Conservation (phyloP, 2,329 filamentous ascomycete species). For the Pyrenochaeta sp. region DNA sequence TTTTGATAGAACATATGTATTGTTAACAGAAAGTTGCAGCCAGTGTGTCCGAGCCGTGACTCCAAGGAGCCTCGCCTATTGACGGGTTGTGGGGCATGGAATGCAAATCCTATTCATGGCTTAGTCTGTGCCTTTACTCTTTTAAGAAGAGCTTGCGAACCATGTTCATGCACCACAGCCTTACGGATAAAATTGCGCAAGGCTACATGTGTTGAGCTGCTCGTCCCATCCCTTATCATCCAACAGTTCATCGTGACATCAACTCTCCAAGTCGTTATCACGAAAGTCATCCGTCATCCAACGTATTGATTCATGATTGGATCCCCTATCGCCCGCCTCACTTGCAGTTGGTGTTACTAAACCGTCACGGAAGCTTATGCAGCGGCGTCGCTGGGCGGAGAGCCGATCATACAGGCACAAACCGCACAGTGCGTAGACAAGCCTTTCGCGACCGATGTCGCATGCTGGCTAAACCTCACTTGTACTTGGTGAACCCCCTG, state of each 20-base stretch:
- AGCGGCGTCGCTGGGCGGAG: slow-evolving; percentile 19
- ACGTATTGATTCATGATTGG: not conserved
- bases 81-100: not conserved
- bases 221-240: not conserved
- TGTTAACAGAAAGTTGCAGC: not conserved
- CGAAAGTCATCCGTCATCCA: too few relatives aligned
- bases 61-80: not conserved
- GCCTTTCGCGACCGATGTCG: slow-evolving; percentile 12
- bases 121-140: not conserved
- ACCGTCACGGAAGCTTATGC: slow-evolving; percentile 13
- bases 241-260: not conserved
- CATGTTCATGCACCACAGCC: not conserved
- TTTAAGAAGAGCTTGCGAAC: not conserved
- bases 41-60: not conserved
- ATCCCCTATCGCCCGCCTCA: not conserved
- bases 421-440: slow-evolving; percentile 13
- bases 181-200: not conserved
- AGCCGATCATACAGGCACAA: slow-evolving; percentile 27
- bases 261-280: slow-evolving; percentile 12
- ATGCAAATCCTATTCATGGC: not conserved
- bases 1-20: slow-evolving; percentile 6
- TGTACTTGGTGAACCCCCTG: slow-evolving; percentile 12
- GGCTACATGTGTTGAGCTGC: slow-evolving; percentile 1
- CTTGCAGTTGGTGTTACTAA: not conserved
- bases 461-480: slow-evolving; percentile 3